Evolutionary conservation across 2,329 filamentous ascomycete species (phyloP).

Genomic region (Neofusicoccum umdonicola): DNA sequence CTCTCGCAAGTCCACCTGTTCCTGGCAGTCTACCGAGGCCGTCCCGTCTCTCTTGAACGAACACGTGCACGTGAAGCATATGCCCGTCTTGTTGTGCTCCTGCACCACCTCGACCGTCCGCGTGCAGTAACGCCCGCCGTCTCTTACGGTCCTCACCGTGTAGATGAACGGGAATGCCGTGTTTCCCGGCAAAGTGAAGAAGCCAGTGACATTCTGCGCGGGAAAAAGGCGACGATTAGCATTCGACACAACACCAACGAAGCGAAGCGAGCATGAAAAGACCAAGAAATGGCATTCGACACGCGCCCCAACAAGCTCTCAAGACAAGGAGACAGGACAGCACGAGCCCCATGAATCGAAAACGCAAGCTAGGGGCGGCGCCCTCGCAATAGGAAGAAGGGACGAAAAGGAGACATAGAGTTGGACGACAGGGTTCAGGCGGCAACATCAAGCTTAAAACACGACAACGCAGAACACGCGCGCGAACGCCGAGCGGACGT

Average conservation of each 20-base stretch:
- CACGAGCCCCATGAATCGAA: neutral
- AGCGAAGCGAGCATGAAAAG: neutral
- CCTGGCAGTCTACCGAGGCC: conserved; percentile 34
- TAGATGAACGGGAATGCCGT: conserved; percentile 51
- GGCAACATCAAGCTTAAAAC: neutral
- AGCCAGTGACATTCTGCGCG: conserved; percentile 51
- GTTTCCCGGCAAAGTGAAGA: conserved; percentile 50
- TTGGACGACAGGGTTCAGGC: neutral
- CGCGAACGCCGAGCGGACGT: conserved; percentile 21
- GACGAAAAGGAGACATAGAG: neutral
- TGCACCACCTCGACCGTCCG: conserved; percentile 54
- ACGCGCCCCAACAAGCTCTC: neutral
- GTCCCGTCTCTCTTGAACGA: conserved; percentile 51
- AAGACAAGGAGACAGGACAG: neutral
- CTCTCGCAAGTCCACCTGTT: conserved; percentile 33
- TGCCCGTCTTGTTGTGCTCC: conserved; percentile 37
- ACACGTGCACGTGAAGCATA: conserved; percentile 53
- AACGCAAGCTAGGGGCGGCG: neutral
- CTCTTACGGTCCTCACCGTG: conserved; percentile 49
- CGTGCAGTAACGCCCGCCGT: conserved; percentile 53
- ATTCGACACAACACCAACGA: too few relatives aligned
- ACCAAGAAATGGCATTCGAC: neutral
- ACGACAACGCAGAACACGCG: neutral
- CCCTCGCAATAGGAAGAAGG: neutral
- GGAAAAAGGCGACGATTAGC: neutral